Conservation (phyloP, 73 alveolate species). For the Halteria grandinella region DNA sequence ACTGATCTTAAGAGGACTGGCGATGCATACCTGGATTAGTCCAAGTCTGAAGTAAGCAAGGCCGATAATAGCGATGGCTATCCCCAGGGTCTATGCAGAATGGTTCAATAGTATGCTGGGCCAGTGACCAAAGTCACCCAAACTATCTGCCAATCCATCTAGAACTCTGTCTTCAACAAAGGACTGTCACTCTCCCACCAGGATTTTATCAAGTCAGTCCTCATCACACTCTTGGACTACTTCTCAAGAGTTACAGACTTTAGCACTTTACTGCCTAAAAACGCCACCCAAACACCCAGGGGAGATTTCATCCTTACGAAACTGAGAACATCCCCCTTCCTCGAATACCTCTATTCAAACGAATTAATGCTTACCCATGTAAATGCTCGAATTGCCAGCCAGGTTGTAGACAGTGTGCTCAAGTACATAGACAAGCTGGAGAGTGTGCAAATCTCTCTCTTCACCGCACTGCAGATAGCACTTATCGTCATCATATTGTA, state of each 20-base stretch:
- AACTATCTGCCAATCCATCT: neutral
- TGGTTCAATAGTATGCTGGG: too few species aligned
- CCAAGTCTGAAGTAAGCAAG: neutral
- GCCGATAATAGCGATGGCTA: too few species aligned
- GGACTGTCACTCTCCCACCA: neutral
- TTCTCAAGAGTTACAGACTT: neutral
- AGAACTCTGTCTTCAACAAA: neutral
- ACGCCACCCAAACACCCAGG: too few species aligned
- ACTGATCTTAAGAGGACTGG: neutral
- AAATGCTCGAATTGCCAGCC: neutral
- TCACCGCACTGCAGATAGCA: neutral
- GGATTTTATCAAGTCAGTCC: slow-evolving; percentile 1
- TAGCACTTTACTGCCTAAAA: too few species aligned
- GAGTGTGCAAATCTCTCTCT: slow-evolving; percentile 1
- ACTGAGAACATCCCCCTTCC: neutral
- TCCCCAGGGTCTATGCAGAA: neutral
- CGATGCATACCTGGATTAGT: neutral
- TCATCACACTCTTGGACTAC: slow-evolving; percentile 1
- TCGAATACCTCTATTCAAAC: slow-evolving; percentile 5
- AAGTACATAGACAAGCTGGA: neutral
- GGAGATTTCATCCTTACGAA: neutral
- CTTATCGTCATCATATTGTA: neutral
- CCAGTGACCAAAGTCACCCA: neutral
- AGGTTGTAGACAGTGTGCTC: neutral
- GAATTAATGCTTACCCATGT: neutral